Percentiles rank a stretch among this genome's conserved stretches.
phyloP scores from a whole-genome alignment of 164 flowering plant genomes.

The Euptelea pleiosperma region DNA sequence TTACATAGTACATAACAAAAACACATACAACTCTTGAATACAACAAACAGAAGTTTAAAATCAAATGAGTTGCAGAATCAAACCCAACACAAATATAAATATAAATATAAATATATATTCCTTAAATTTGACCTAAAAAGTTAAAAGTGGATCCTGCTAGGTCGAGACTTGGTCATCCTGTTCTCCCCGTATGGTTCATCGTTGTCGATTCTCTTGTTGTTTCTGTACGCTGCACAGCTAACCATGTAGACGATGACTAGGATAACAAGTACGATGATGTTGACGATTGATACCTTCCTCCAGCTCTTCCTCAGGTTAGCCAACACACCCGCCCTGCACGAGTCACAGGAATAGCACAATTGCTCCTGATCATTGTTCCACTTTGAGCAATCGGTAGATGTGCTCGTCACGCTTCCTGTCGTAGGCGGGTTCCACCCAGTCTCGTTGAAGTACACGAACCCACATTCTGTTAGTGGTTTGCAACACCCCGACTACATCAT shows the following conservation, averaged over 20 bases:
- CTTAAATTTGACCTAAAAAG: background rate
- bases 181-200: slow-evolving; percentile 73
- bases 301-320: slow-evolving; percentile 85
- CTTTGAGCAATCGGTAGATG: slow-evolving; percentile 42
- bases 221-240: slow-evolving; percentile 69
- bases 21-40: too few species aligned
- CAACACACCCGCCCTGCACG: slow-evolving; percentile 90
- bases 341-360: slow-evolving; percentile 72
- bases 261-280: slow-evolving; percentile 65
- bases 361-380: slow-evolving; percentile 80
- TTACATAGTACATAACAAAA: too few species aligned
- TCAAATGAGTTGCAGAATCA: background rate
- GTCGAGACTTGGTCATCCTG: slow-evolving; percentile 79
- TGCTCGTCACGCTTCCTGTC: slow-evolving; percentile 33
- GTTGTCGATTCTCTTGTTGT: slow-evolving; percentile 67
- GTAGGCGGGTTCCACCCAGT: slow-evolving; percentile 59
- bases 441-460: slow-evolving; percentile 57
- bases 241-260: slow-evolving; percentile 69
- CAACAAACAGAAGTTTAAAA: too few species aligned
- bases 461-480: slow-evolving; percentile 92
- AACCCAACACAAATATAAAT: background rate
- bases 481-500: slow-evolving; percentile 84
- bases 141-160: slow-evolving; percentile 57
- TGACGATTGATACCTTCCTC: slow-evolving; percentile 90
- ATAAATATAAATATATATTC: too few species aligned